Percentiles rank a stretch among this genome's conserved stretches.
Evolutionary conservation across 225 moss, liverwort and hornwort genomes (phyloP).

Genomic region (Takakia lepidozioides): DNA sequence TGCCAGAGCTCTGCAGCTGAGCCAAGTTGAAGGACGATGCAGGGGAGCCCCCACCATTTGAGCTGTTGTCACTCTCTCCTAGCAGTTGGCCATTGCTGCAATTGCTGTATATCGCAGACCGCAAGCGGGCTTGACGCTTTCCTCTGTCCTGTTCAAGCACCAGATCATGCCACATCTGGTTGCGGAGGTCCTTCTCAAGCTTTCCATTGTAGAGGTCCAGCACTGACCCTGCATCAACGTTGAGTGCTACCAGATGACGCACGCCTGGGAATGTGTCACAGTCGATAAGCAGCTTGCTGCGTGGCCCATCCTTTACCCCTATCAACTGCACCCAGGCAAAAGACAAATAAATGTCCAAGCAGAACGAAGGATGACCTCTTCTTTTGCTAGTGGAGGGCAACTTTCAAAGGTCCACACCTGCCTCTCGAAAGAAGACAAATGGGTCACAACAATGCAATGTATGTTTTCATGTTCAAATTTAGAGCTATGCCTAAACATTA

Average conservation of each 20-base stretch:
- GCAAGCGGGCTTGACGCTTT: conserved; percentile 23
- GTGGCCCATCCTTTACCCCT: conserved; percentile 50
- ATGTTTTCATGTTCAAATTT: background rate
- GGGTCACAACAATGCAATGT: background rate
- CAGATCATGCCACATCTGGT: conserved; percentile 43
- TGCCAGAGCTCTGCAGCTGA: no score
- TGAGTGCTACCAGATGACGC: conserved; percentile 29
- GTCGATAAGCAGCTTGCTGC: conserved; percentile 57
- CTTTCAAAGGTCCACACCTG: no score
- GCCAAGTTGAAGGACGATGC: no score
- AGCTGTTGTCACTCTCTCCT: no score
- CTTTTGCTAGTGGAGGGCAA: no score
- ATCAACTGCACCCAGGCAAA: conserved; percentile 46
- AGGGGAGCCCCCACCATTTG: no score
- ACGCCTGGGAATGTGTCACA: conserved; percentile 37
- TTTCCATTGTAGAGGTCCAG: conserved; percentile 35
- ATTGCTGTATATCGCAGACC: no score
- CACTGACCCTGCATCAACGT: conserved; percentile 42
- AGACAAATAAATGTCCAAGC: background rate
- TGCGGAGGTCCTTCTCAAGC: conserved; percentile 6
- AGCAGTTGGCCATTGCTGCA: no score
- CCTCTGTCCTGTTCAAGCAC: conserved; percentile 24
- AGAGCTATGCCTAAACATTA: no score
- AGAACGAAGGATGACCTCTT: no score
- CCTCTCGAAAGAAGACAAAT: no score